Evolutionary conservation across 306 rosid genomes (phyloP).

Genomic region (Trifolium dubium): DNA sequence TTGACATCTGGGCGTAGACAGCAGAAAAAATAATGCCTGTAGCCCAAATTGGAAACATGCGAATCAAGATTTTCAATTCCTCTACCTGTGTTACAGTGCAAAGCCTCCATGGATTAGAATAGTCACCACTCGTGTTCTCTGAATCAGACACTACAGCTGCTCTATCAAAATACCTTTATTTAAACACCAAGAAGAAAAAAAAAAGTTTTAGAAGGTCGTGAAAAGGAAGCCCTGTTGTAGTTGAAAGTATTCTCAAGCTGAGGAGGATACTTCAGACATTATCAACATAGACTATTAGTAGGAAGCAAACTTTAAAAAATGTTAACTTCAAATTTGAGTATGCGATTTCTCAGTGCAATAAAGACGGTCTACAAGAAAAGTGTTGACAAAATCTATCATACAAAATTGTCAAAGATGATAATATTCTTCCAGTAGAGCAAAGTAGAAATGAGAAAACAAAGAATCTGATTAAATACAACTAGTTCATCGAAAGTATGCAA

Average conservation of each 20-base stretch:
- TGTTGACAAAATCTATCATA: slow-evolving; percentile 9
- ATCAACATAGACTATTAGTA: slow-evolving; percentile 2
- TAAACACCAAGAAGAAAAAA: neutral
- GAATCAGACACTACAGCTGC: slow-evolving; percentile 73
- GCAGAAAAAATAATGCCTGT: slow-evolving; percentile 79
- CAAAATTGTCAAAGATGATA: slow-evolving; percentile 6
- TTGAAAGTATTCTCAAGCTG: slow-evolving; percentile 12
- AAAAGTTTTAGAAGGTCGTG: slow-evolving; percentile 8
- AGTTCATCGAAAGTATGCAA: neutral
- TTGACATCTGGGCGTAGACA: slow-evolving; percentile 92
- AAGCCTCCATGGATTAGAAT: slow-evolving; percentile 76
- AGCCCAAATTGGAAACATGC: slow-evolving; percentile 91
- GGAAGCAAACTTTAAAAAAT: neutral
- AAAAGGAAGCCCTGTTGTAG: neutral
- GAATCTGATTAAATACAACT: neutral
- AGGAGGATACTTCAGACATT: neutral
- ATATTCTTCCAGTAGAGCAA: neutral
- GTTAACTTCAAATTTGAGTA: slow-evolving; percentile 16
- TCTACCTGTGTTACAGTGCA: slow-evolving; percentile 95
- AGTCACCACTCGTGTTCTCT: slow-evolving; percentile 55
- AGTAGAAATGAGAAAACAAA: neutral
- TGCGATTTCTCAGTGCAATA: neutral
- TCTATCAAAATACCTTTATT: slow-evolving; percentile 81
- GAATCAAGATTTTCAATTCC: slow-evolving; percentile 83
- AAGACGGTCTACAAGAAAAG: slow-evolving; percentile 1